phyloP scores from a whole-genome alignment of 345 rosid genomes.

The Toxicodendron radicans region DNA sequence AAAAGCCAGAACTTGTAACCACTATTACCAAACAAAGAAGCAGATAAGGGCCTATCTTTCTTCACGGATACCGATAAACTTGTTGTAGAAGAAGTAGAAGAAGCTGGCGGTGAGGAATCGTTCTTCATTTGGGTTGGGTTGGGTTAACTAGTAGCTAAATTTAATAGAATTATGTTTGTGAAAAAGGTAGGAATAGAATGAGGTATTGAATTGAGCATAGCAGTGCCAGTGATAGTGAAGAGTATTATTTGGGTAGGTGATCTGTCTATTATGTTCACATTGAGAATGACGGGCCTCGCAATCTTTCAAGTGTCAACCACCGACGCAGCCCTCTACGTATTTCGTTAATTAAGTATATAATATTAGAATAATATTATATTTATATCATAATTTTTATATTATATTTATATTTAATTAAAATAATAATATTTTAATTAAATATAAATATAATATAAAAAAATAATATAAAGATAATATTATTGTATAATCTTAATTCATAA shows the following conservation, averaged over 20 bases:
- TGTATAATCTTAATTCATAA: no score
- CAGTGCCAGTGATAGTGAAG: background rate
- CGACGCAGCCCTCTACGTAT: background rate
- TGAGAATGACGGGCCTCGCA: no score
- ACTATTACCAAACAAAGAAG: slow-evolving; percentile 16
- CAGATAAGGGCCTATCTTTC: background rate
- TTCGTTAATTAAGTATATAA: no score
- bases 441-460: no score
- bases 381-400: no score
- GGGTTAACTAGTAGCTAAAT: no score
- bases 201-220: no score
- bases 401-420: no score
- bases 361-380: no score
- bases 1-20: slow-evolving; percentile 72
- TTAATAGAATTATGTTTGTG: background rate
- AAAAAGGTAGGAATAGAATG: background rate
- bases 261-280: background rate
- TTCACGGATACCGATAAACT: no score
- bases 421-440: no score
- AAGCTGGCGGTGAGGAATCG: slow-evolving; percentile 27
- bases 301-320: background rate
- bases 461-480: no score
- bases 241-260: slow-evolving; percentile 16
- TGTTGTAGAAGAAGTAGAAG: background rate
- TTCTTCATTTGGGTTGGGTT: slow-evolving; percentile 31